Percentiles rank a stretch among this genome's conserved stretches.
These are phyloP conservation scores for Nematocida sp. DNA, from an alignment of 371 early-diverging fungal species.

Conservation along the genomic window DNA sequence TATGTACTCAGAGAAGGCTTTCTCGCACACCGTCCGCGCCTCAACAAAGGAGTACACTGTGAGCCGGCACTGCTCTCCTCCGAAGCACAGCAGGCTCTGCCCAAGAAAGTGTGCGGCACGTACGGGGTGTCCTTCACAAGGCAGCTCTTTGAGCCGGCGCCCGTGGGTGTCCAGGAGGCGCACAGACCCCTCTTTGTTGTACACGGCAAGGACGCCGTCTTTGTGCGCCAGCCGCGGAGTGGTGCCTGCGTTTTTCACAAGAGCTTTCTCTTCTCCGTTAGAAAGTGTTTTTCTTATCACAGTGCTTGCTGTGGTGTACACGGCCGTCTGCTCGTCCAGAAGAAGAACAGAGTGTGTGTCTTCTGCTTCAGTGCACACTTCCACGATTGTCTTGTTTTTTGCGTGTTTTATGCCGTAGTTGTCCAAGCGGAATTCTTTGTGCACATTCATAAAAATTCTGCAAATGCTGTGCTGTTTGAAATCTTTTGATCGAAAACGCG, in stretches of 20 bases:
- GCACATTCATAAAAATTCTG: constrained; percentile 36
- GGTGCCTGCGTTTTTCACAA: neutral
- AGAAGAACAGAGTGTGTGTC: constrained; percentile 12
- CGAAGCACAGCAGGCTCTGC: constrained; percentile 4
- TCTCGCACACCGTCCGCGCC: neutral
- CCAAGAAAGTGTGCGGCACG: constrained; percentile 7
- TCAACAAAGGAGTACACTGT: constrained; percentile 18
- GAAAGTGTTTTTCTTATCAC: constrained; percentile 1
- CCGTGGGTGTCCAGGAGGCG: constrained; percentile 22
- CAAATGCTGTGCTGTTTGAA: neutral
- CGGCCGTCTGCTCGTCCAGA: neutral
- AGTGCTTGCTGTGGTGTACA: constrained; percentile 2
- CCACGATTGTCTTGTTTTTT: constrained; percentile 11
- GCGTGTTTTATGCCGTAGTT: constrained; percentile 34
- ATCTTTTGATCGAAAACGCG: neutral
- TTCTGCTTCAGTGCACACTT: neutral
- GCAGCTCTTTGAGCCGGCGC: constrained; percentile 3
- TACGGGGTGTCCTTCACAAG: neutral
- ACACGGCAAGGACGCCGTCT: constrained; percentile 17
- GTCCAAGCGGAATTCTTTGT: constrained; percentile 32
- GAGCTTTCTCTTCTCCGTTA: constrained; percentile 13
- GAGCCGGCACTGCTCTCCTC: constrained; percentile 34
- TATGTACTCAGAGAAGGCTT: constrained; percentile 26
- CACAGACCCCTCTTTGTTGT: constrained; percentile 29
- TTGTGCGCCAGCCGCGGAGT: neutral